A percentile compares a stretch with the other conserved stretches of the same genome.
phyloP scores from a whole-genome alignment of 495 filamentous ascomycete genomes.

The Ramalina peruviana region DNA sequence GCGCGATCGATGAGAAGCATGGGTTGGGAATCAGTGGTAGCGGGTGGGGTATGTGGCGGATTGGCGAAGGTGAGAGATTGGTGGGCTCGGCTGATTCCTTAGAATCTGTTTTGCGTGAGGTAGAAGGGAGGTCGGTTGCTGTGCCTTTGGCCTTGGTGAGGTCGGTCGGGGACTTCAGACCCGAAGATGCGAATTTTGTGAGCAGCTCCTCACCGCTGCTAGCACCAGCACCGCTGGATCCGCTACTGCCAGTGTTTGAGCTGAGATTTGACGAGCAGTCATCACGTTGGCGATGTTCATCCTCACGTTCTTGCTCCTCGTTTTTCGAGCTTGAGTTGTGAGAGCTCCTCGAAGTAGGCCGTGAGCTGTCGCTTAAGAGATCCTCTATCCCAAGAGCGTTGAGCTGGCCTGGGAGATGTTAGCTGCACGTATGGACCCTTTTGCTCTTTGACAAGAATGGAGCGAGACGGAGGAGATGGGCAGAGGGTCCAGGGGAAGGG shows the following conservation, averaged over 20 bases:
- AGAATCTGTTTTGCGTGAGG: not conserved
- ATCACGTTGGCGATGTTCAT: not conserved
- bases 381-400: constrained; percentile 6
- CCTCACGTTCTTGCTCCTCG: not conserved
- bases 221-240: not conserved
- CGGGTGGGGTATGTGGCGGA: not conserved
- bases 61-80: not conserved
- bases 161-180: too few species aligned
- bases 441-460: too few species aligned
- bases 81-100: not conserved
- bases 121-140: not conserved
- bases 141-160: too few species aligned
- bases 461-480: not conserved
- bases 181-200: too few species aligned
- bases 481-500: not conserved
- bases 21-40: not conserved
- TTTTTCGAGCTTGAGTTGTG: not conserved
- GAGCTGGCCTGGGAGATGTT: constrained; percentile 10
- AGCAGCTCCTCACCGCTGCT: not conserved
- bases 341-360: not conserved
- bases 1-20: not conserved
- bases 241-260: not conserved
- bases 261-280: not conserved
- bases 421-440: not conserved
- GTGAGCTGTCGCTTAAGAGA: not conserved